phyloP scores from a whole-genome alignment of 306 rosid species.

The Quercus aquifolioides region DNA sequence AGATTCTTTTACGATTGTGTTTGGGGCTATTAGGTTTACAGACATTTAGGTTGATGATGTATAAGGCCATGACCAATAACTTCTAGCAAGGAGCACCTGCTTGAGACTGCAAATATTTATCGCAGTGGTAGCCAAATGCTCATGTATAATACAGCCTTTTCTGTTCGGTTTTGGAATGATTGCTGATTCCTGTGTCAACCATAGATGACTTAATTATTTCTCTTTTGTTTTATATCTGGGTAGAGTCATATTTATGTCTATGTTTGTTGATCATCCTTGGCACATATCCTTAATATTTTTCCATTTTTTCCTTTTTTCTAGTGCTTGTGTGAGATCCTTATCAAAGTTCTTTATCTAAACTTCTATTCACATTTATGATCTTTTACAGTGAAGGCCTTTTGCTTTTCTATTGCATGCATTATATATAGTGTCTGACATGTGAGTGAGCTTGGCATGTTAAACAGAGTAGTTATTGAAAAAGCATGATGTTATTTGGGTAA shows the following conservation, averaged over 20 bases:
- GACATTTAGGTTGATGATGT: conserved; percentile 6
- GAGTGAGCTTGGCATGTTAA: too few species aligned
- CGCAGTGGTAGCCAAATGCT: background rate
- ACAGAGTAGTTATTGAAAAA: background rate
- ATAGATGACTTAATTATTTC: background rate
- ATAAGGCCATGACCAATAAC: background rate
- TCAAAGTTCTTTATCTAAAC: background rate
- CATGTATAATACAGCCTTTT: background rate
- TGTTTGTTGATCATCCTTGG: background rate
- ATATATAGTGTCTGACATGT: too few species aligned
- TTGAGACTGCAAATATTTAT: background rate
- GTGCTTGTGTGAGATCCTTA: background rate
- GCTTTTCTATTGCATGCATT: background rate
- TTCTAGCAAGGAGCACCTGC: background rate
- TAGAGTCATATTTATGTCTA: background rate
- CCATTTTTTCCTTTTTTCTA: background rate
- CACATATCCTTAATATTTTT: background rate
- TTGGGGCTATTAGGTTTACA: background rate
- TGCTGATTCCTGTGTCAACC: background rate
- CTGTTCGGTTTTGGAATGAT: background rate
- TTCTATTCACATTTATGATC: background rate
- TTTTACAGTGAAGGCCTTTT: background rate
- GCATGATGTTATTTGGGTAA: background rate
- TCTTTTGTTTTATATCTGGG: background rate
- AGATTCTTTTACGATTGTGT: background rate